phyloP scores from a whole-genome alignment of 179 eudicot genomes.

The Patellifolia procumbens region DNA sequence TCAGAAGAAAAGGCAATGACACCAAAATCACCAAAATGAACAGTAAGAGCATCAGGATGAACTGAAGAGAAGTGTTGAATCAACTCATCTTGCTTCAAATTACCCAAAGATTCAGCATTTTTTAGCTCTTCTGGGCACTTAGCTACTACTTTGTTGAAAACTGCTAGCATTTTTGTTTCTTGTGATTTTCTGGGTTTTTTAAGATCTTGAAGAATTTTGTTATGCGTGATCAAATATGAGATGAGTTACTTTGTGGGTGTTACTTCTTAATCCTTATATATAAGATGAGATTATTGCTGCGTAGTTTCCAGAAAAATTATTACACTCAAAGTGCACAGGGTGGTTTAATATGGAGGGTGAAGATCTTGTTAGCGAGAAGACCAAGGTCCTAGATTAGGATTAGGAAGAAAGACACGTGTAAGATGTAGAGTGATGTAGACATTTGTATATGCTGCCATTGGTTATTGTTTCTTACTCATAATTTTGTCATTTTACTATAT shows the following conservation, averaged over 20 bases:
- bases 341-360: slow-evolving; percentile 28
- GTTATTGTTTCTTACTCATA: background rate
- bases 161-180: slow-evolving; percentile 65
- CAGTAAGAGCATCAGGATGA: slow-evolving; percentile 61
- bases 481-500: too few species aligned
- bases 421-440: background rate
- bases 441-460: background rate
- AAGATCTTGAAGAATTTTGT: background rate
- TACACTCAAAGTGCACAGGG: background rate
- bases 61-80: slow-evolving; percentile 53
- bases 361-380: slow-evolving; percentile 19
- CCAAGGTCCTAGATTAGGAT: slow-evolving; percentile 1
- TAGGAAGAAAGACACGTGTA: slow-evolving; percentile 6
- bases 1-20: slow-evolving; percentile 64
- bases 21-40: slow-evolving; percentile 64
- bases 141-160: slow-evolving; percentile 74
- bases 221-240: background rate
- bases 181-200: background rate
- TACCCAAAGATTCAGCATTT: slow-evolving; percentile 41
- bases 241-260: background rate
- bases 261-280: too few species aligned
- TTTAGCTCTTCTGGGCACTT: slow-evolving; percentile 80
- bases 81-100: slow-evolving; percentile 61
- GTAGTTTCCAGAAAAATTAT: slow-evolving; percentile 19
- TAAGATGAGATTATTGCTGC: background rate